Conservation (phyloP, 108 stramenopile species). For the Nitzschia sp. region DNA sequence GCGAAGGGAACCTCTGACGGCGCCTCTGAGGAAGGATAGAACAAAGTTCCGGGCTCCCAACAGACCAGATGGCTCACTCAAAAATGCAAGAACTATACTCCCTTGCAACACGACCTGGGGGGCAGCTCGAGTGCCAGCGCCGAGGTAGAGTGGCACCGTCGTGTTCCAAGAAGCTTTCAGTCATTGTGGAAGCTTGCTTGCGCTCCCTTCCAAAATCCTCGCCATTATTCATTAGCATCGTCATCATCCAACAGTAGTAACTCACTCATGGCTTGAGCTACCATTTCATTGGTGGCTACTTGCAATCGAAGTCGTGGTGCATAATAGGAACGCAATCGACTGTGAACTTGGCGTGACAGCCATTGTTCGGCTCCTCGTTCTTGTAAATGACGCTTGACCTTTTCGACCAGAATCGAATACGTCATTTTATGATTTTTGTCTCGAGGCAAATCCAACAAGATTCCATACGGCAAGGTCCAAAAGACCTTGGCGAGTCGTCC, state of each 20-base stretch:
- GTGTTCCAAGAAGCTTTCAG: too few relatives aligned
- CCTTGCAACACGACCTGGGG: too few relatives aligned
- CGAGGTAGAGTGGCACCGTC: too few relatives aligned
- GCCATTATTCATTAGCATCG: too few relatives aligned
- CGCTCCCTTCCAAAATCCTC: too few relatives aligned
- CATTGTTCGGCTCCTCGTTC: slow-evolving; percentile 27
- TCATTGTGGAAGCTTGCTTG: too few relatives aligned
- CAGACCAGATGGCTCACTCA: too few relatives aligned
- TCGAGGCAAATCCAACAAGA: slow-evolving; percentile 33
- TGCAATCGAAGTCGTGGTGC: slow-evolving; percentile 44
- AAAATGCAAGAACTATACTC: too few relatives aligned
- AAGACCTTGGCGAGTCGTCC: slow-evolving; percentile 40
- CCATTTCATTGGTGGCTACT: slow-evolving; percentile 36
- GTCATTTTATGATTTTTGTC: slow-evolving; percentile 7
- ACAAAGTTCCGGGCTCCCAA: too few relatives aligned
- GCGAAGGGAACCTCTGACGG: too few relatives aligned
- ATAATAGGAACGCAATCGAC: slow-evolving; percentile 41
- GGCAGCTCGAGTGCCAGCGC: too few relatives aligned
- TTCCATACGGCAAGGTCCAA: slow-evolving; percentile 46
- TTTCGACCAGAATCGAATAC: slow-evolving; percentile 21
- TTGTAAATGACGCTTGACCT: slow-evolving; percentile 12
- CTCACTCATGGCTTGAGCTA: slow-evolving; percentile 28
- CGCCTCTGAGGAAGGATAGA: too few relatives aligned
- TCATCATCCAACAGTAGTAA: neutral
- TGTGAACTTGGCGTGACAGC: slow-evolving; percentile 26